Conservation (phyloP, 2,329 filamentous ascomycete genomes). For the Diplodia scrobiculata region DNA sequence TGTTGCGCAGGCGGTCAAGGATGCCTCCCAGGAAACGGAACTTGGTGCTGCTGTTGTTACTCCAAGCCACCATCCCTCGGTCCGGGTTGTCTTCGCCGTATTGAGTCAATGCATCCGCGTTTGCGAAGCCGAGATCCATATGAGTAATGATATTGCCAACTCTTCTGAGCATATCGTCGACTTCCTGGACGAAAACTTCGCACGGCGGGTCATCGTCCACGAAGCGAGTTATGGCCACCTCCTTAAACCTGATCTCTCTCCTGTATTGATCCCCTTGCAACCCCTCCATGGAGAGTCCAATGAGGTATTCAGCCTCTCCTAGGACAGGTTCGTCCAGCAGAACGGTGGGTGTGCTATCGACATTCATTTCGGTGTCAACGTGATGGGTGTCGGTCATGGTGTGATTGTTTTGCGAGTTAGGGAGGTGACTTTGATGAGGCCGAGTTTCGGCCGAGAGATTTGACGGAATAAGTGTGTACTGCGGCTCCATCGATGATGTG, state of each 20-base stretch:
- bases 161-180: slow-evolving; percentile 5
- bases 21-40: slow-evolving; percentile 43
- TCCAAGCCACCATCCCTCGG: slow-evolving; percentile 32
- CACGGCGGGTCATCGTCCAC: neutral
- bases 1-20: slow-evolving; percentile 35
- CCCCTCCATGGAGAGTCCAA: slow-evolving; percentile 26
- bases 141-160: slow-evolving; percentile 12
- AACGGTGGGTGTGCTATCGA: neutral
- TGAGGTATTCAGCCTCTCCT: slow-evolving; percentile 20
- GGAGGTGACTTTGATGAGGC: neutral
- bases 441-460: slow-evolving; percentile 13
- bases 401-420: neutral
- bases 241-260: slow-evolving; percentile 8
- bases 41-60: slow-evolving; percentile 38
- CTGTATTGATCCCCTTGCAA: slow-evolving; percentile 27
- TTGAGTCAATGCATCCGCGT: slow-evolving; percentile 22
- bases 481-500: slow-evolving; percentile 5
- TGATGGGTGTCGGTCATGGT: neutral
- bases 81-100: slow-evolving; percentile 31
- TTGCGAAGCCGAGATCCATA: slow-evolving; percentile 18
- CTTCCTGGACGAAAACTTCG: neutral
- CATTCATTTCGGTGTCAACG: slow-evolving; percentile 7
- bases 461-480: slow-evolving; percentile 6
- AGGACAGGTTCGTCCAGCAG: slow-evolving; percentile 6
- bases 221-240: slow-evolving; percentile 1